Conservation (phyloP, 1,139 yeast genomes). For the Suhomyces bribrorum region DNA sequence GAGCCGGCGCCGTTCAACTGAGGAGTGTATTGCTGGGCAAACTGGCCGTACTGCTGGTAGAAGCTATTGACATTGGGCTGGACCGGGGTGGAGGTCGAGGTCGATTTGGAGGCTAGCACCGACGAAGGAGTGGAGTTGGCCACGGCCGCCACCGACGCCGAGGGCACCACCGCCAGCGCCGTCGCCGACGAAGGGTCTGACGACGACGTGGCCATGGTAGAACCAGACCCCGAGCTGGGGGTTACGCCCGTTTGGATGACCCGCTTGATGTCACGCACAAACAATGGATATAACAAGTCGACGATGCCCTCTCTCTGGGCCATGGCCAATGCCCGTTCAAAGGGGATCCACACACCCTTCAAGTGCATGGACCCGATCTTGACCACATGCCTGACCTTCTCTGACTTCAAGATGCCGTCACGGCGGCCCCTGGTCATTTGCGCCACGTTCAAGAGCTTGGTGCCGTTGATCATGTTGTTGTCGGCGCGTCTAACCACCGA, state of each 20-base stretch:
- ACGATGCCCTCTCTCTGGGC: constrained; percentile 89
- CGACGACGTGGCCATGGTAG: constrained; percentile 7
- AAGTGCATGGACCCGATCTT: constrained; percentile 96
- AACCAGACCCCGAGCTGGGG: constrained; percentile 51
- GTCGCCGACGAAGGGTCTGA: constrained; percentile 17
- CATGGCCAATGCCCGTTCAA: constrained; percentile 87
- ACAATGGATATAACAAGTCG: constrained; percentile 81
- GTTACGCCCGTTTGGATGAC: constrained; percentile 59
- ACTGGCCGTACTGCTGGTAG: constrained; percentile 26
- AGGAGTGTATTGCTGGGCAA: constrained; percentile 16
- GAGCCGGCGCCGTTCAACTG: constrained; percentile 17
- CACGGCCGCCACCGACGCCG: constrained; percentile 15
- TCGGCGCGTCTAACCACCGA: constrained; percentile 89
- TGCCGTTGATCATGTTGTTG: constrained; percentile 94
- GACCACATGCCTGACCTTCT: constrained; percentile 86
- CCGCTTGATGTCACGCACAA: constrained; percentile 81
- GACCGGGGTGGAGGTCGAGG: constrained; percentile 17
- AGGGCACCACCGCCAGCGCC: constrained; percentile 15
- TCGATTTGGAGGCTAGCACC: constrained; percentile 16
- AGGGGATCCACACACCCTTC: constrained; percentile 98
- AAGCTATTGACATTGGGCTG: constrained; percentile 20
- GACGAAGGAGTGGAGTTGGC: constrained; percentile 16
- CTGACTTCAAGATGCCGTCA: constrained; percentile 89
- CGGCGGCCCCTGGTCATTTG: constrained; percentile 96
- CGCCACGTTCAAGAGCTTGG: constrained; percentile 87